A percentile compares a stretch with the other conserved stretches of the same genome.
Conservation (phyloP, 1,139 yeast species). For the Geotrichum europaeum region DNA sequence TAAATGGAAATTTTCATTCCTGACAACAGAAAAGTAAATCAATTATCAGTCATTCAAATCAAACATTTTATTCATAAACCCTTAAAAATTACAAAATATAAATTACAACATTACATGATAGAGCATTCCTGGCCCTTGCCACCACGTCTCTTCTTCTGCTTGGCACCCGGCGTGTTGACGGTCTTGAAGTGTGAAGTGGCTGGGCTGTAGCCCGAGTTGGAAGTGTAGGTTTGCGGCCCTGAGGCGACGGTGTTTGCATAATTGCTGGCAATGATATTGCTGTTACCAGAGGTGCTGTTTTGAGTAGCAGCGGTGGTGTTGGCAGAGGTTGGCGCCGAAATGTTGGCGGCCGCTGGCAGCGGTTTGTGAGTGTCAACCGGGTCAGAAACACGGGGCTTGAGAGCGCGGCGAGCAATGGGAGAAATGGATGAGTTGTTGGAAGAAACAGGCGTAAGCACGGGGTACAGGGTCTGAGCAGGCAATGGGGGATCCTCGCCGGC, state of each 20-base stretch:
- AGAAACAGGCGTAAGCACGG: slow-evolving; percentile 18
- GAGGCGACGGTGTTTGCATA: neutral
- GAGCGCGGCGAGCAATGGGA: slow-evolving; percentile 18
- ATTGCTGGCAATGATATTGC: neutral
- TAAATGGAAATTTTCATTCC: no score
- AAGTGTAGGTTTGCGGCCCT: slow-evolving; percentile 20
- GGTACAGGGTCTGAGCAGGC: slow-evolving; percentile 24
- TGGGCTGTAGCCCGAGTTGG: slow-evolving; percentile 33
- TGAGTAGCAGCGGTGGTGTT: slow-evolving; percentile 11
- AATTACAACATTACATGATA: slow-evolving; percentile 25
- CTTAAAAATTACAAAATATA: neutral
- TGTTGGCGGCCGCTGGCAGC: slow-evolving; percentile 9
- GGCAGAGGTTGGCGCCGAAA: slow-evolving; percentile 12
- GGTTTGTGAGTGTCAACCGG: slow-evolving; percentile 6
- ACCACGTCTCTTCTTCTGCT: slow-evolving; percentile 19
- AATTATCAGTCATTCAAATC: neutral
- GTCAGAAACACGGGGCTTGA: slow-evolving; percentile 16
- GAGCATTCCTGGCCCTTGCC: slow-evolving; percentile 24
- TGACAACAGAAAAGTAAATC: neutral
- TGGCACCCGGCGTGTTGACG: slow-evolving; percentile 34
- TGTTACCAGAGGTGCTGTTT: slow-evolving; percentile 1
- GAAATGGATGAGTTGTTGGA: slow-evolving; percentile 14
- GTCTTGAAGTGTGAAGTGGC: slow-evolving; percentile 31
- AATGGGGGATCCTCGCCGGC: slow-evolving; percentile 57
- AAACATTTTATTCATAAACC: neutral